A percentile compares a stretch with the other conserved stretches of the same genome.
phyloP scores from a whole-genome alignment of 805 yeast genomes.

The Candida vartiovaarae region DNA sequence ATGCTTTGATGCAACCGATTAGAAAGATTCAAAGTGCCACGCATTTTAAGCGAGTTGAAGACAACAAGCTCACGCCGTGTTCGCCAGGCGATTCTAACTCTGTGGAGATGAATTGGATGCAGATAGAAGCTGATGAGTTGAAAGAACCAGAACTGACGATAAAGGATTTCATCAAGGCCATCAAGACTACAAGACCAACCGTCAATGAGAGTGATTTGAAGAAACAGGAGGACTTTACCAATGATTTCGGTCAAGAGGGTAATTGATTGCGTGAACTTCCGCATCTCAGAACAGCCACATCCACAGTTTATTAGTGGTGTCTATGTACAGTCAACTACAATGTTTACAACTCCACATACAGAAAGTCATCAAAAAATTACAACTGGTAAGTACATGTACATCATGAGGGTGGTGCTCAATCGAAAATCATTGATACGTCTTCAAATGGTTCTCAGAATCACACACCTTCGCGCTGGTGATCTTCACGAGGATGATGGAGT shows the following conservation, averaged over 20 bases:
- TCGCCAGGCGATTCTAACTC: conserved; percentile 95
- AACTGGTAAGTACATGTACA: no score
- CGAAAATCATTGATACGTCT: background rate
- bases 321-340: no score
- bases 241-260: conserved; percentile 97
- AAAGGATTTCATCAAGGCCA: conserved; percentile 89
- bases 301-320: no score
- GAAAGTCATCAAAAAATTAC: no score
- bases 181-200: conserved; percentile 89
- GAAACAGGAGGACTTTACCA: conserved; percentile 82
- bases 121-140: conserved; percentile 80
- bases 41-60: conserved; percentile 66
- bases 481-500: conserved; percentile 58
- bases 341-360: no score
- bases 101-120: conserved; percentile 88
- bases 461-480: conserved; percentile 70
- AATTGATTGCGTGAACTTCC: conserved; percentile 27
- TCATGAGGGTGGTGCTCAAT: no score
- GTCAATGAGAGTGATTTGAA: conserved; percentile 79
- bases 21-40: conserved; percentile 94
- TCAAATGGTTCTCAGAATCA: conserved; percentile 57
- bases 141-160: conserved; percentile 85
- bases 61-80: conserved; percentile 71
- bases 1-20: conserved; percentile 96
- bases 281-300: no score